phyloP scores from a whole-genome alignment of 768 basidiomycete species.

The Guyanaporus albipodus region DNA sequence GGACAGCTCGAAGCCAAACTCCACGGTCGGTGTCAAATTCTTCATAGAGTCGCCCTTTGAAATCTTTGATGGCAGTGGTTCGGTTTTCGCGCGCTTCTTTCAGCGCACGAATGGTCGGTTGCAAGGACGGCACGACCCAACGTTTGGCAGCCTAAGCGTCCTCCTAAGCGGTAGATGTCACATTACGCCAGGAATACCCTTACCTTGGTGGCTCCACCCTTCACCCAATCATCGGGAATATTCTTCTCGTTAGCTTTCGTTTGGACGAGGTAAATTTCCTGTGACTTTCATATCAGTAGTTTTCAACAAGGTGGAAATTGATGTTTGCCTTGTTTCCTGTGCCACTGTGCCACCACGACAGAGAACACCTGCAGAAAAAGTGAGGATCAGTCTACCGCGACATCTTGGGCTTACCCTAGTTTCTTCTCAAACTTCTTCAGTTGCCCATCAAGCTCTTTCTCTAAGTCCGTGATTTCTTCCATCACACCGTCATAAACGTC shows the following conservation, averaged over 20 bases:
- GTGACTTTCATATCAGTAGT: conserved; percentile 2
- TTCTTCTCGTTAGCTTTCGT: conserved; percentile 54
- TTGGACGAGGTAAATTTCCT: conserved; percentile 93
- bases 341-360: conserved; percentile 73
- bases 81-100: conserved; percentile 95
- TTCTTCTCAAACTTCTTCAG: conserved; percentile 64
- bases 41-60: conserved; percentile 71
- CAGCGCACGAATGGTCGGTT: conserved; percentile 66
- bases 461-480: conserved; percentile 64
- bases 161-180: not conserved
- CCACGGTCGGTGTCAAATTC: conserved; percentile 82
- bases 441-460: conserved; percentile 64
- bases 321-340: conserved; percentile 69
- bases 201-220: conserved; percentile 78
- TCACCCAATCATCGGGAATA: conserved; percentile 82
- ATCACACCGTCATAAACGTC: conserved; percentile 77
- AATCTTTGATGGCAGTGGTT: conserved; percentile 73
- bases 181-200: not conserved
- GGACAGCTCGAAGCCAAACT: conserved; percentile 78
- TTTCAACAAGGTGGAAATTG: not conserved
- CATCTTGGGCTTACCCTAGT: conserved; percentile 47
- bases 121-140: conserved; percentile 73
- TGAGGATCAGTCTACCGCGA: conserved; percentile 9
- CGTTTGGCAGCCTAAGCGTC: conserved; percentile 59
- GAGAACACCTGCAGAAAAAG: conserved; percentile 38